phyloP scores from a whole-genome alignment of 805 yeast species.

The Ogataea zsoltii region DNA sequence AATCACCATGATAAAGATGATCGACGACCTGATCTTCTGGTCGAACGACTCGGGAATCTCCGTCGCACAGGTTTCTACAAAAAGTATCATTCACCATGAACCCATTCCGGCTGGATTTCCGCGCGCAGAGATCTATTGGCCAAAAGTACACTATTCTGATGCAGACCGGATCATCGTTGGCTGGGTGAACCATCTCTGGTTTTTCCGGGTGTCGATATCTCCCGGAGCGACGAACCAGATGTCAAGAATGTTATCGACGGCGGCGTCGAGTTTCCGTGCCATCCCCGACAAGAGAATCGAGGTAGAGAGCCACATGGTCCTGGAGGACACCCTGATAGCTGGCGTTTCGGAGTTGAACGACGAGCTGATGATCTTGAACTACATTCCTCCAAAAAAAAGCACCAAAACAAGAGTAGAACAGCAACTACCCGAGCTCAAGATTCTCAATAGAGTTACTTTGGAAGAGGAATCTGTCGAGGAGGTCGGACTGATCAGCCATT shows the following conservation, averaged over 20 bases:
- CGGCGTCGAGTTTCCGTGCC: slow-evolving; percentile 53
- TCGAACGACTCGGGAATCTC: slow-evolving; percentile 80
- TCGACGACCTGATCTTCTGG: slow-evolving; percentile 75
- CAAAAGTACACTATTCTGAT: slow-evolving; percentile 68
- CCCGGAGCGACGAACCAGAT: slow-evolving; percentile 18
- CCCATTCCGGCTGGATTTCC: slow-evolving; percentile 56
- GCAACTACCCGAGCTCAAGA: slow-evolving; percentile 70
- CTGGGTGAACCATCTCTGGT: slow-evolving; percentile 83
- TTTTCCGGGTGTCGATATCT: slow-evolving; percentile 32
- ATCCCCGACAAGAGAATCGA: slow-evolving; percentile 43
- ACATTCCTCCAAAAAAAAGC: slow-evolving; percentile 40
- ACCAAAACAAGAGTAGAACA: slow-evolving; percentile 22
- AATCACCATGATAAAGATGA: slow-evolving; percentile 62
- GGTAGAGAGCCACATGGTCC: slow-evolving; percentile 47
- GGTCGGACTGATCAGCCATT: slow-evolving; percentile 58
- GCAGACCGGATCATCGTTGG: slow-evolving; percentile 69
- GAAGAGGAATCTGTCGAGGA: slow-evolving; percentile 80
- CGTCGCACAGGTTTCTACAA: slow-evolving; percentile 57
- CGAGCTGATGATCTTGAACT: slow-evolving; percentile 60
- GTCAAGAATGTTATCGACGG: slow-evolving; percentile 48
- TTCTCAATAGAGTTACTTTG: slow-evolving; percentile 64
- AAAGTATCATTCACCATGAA: slow-evolving; percentile 49
- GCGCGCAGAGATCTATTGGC: slow-evolving; percentile 82
- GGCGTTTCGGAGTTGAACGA: slow-evolving; percentile 79
- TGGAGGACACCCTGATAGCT: slow-evolving; percentile 58